phyloP scores from a whole-genome alignment of 768 basidiomycete genomes.

The Mycena polygramma region DNA sequence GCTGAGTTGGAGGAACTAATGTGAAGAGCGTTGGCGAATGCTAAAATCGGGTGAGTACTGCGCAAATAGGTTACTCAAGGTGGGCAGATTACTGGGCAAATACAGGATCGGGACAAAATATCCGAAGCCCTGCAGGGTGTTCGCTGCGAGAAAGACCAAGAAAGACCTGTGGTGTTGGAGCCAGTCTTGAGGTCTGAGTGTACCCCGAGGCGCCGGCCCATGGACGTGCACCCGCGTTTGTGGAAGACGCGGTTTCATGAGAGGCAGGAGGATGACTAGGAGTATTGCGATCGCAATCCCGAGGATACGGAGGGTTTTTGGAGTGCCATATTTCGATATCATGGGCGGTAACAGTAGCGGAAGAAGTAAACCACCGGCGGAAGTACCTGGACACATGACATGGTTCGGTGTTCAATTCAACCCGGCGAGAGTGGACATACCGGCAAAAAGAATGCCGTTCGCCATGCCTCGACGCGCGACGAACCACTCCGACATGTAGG shows the following conservation, averaged over 20 bases:
- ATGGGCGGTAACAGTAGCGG: constrained; percentile 46
- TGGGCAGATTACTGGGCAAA: constrained; percentile 40
- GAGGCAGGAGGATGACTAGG: constrained; percentile 42
- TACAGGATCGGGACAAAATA: constrained; percentile 45
- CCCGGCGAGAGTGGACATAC: constrained; percentile 18
- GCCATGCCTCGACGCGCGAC: constrained; percentile 46
- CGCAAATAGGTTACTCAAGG: background rate
- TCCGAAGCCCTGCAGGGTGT: constrained; percentile 44
- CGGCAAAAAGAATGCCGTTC: constrained; percentile 49
- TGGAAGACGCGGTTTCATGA: constrained; percentile 44
- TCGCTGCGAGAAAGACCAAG: constrained; percentile 41
- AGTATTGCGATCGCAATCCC: constrained; percentile 33
- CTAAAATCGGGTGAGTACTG: constrained; percentile 15
- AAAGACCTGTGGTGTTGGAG: constrained; percentile 33
- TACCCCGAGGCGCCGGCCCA: constrained; percentile 14
- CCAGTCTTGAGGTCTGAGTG: constrained; percentile 31
- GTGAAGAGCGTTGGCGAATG: constrained; percentile 44
- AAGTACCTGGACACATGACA: constrained; percentile 35
- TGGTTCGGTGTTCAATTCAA: background rate
- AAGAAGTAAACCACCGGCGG: constrained; percentile 44
- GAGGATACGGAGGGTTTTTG: constrained; percentile 43
- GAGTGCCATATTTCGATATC: constrained; percentile 40
- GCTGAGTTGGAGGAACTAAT: constrained; percentile 41
- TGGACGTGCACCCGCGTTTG: constrained; percentile 28
- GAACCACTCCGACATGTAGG: constrained; percentile 51